Percentiles rank a stretch among this genome's conserved stretches.
Evolutionary conservation across 2,329 filamentous ascomycete species (phyloP).

Genomic region (Whalleya microplaca): DNA sequence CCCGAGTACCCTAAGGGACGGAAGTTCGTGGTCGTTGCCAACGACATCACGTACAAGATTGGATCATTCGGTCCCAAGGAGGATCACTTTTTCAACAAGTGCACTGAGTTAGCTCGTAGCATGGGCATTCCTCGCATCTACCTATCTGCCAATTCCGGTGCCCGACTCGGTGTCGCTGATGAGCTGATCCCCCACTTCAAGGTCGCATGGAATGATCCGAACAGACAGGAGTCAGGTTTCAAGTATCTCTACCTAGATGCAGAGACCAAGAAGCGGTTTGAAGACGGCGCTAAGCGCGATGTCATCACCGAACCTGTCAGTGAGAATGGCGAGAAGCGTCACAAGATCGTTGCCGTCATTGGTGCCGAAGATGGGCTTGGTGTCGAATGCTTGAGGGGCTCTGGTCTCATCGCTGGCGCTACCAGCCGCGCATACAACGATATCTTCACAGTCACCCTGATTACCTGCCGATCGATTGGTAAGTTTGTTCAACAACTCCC

Average conservation of each 20-base stretch:
- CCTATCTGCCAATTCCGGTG: conserved; percentile 97
- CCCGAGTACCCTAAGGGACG: conserved; percentile 93
- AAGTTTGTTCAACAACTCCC: conserved; percentile 38
- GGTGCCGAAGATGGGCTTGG: conserved; percentile 94
- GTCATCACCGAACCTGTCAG: conserved; percentile 87
- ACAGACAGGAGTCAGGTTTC: conserved; percentile 85
- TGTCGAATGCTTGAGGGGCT: conserved; percentile 96
- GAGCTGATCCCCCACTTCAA: conserved; percentile 97
- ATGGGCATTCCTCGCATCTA: conserved; percentile 96
- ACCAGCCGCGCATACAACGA: conserved; percentile 97
- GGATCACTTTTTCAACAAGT: conserved; percentile 99
- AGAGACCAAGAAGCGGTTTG: conserved; percentile 83
- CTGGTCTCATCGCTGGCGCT: conserved; percentile 96
- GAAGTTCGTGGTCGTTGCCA: conserved; percentile 94
- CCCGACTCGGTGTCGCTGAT: conserved; percentile 93
- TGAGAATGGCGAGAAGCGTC: conserved; percentile 85
- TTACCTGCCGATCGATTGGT: conserved; percentile 97
- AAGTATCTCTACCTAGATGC: conserved; percentile 95
- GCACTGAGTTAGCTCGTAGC: conserved; percentile 92
- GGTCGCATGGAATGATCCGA: conserved; percentile 89
- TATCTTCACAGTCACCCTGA: conserved; percentile 96
- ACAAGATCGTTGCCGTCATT: conserved; percentile 93
- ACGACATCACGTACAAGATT: conserved; percentile 99
- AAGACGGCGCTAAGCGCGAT: conserved; percentile 72
- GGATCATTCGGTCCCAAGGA: conserved; percentile 96